Percentiles rank a stretch among this genome's conserved stretches.
Conservation (phyloP, 495 filamentous ascomycete species). For the Xanthoparmelia taractica region DNA sequence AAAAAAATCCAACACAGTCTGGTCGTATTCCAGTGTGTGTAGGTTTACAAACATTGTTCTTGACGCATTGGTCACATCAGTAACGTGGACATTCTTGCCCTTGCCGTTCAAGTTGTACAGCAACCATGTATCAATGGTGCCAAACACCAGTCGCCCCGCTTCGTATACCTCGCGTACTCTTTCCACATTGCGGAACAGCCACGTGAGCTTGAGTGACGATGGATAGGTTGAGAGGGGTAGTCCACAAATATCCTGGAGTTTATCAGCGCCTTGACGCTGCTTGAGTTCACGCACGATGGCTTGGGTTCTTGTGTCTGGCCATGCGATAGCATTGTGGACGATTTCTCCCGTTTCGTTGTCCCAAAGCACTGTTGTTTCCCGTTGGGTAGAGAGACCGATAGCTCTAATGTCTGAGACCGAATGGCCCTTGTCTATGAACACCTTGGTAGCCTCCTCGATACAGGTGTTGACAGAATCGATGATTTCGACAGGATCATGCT, state of each 20-base stretch:
- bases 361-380: conserved; percentile 91
- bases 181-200: conserved; percentile 69
- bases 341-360: conserved; percentile 79
- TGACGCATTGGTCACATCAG: conserved; percentile 87
- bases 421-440: conserved; percentile 66
- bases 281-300: conserved; percentile 76
- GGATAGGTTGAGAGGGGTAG: conserved; percentile 91
- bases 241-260: conserved; percentile 68
- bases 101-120: conserved; percentile 85
- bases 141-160: conserved; percentile 72
- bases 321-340: conserved; percentile 83
- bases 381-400: conserved; percentile 89
- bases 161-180: conserved; percentile 72
- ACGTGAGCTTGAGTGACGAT: conserved; percentile 80
- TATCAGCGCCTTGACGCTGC: conserved; percentile 54
- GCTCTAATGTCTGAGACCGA: conserved; percentile 66
- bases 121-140: conserved; percentile 91
- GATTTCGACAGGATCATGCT: conserved; percentile 81
- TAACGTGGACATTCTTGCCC: conserved; percentile 62
- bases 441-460: conserved; percentile 70
- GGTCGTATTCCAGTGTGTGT: conserved; percentile 76
- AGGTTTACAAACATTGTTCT: conserved; percentile 97
- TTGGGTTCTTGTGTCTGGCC: conserved; percentile 85
- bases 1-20: conserved; percentile 75
- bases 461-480: conserved; percentile 72